These are phyloP conservation scores for Nepenthes alata DNA, from an alignment of 179 eudicot species.

Conservation along the genomic window DNA sequence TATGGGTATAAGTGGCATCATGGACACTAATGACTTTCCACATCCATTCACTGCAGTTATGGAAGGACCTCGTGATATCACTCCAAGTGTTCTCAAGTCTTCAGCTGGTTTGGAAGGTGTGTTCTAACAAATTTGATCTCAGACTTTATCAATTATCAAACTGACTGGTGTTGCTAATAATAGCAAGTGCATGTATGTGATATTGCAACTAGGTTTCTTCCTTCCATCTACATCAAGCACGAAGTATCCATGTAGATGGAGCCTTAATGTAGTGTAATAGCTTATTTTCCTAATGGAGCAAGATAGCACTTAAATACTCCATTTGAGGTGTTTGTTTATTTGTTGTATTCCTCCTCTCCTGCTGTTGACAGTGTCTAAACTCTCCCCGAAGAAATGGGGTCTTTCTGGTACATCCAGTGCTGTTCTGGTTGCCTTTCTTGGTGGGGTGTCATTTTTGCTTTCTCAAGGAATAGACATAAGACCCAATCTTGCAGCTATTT, in stretches of 20 bases:
- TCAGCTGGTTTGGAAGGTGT: conserved; percentile 90
- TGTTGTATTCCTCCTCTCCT: background rate
- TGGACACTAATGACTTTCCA: background rate
- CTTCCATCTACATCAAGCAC: too few relatives aligned
- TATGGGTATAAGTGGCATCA: background rate
- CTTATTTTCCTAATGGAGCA: too few relatives aligned
- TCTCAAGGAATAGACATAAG: conserved; percentile 79
- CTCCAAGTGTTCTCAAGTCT: conserved; percentile 60
- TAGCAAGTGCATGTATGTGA: background rate
- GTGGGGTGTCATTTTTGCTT: conserved; percentile 67
- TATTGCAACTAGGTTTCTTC: too few relatives aligned
- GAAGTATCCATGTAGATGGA: too few relatives aligned
- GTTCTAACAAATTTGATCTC: background rate
- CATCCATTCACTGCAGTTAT: conserved; percentile 33
- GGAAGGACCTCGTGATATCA: conserved; percentile 77
- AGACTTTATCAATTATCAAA: background rate
- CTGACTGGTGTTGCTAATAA: background rate
- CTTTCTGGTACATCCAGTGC: conserved; percentile 59
- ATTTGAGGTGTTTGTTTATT: background rate
- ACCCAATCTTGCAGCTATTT: conserved; percentile 61
- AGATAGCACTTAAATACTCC: background rate
- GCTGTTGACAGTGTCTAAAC: conserved; percentile 49
- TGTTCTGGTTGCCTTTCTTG: conserved; percentile 49
- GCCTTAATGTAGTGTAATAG: too few relatives aligned
- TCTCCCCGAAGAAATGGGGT: conserved; percentile 96